Evolutionary conservation across 106 monocot genomes (phyloP).

Genomic region (Platanthera zijinensis): DNA sequence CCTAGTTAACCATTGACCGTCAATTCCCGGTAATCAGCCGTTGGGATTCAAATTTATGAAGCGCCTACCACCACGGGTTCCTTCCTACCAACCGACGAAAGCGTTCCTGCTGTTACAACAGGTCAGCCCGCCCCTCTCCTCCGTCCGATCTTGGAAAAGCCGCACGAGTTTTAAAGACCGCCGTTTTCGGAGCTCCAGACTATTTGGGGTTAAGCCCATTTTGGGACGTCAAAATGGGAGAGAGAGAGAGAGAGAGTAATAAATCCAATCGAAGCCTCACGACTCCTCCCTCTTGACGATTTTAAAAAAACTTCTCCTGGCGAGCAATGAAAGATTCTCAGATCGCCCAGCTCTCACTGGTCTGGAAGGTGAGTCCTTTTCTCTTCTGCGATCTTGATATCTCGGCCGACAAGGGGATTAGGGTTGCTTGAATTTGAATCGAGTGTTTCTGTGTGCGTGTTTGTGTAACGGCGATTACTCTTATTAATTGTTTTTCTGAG

Average conservation of each 20-base stretch:
- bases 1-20: background rate
- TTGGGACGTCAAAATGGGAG: background rate
- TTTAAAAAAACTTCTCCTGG: background rate
- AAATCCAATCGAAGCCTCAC: background rate
- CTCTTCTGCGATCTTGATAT: background rate
- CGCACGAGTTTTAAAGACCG: background rate
- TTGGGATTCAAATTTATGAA: slow-evolving; percentile 7
- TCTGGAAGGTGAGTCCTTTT: background rate
- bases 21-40: background rate
- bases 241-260: background rate
- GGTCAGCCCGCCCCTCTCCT: background rate
- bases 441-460: background rate
- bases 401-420: background rate
- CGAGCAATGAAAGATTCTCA: background rate
- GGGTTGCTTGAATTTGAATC: background rate
- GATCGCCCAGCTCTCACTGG: slow-evolving; percentile 1
- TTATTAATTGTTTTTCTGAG: background rate
- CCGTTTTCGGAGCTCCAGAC: background rate
- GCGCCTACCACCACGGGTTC: background rate
- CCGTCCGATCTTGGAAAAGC: background rate
- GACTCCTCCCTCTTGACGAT: background rate
- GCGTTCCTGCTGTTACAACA: background rate
- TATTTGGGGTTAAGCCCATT: background rate
- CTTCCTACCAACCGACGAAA: background rate
- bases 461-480: background rate